phyloP scores from a whole-genome alignment of 352 stramenopile genomes.

The Globisporangium recalcitrans region DNA sequence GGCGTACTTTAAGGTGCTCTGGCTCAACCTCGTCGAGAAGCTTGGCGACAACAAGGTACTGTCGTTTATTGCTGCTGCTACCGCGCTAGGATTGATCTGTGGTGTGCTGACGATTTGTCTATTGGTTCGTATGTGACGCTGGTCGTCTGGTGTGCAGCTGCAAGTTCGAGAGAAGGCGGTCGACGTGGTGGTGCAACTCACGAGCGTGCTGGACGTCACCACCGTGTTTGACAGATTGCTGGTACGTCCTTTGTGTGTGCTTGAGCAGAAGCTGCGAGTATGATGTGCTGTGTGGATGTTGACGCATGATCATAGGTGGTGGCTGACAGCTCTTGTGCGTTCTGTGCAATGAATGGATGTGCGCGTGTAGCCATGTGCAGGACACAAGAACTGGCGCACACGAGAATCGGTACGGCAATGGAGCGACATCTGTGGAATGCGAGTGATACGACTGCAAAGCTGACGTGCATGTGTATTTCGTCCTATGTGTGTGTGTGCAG shows the following conservation, averaged over 20 bases:
- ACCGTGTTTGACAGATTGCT: slow-evolving; percentile 54
- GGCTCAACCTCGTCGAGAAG: slow-evolving; percentile 59
- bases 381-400: slow-evolving; percentile 84
- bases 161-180: slow-evolving; percentile 69
- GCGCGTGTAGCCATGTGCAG: slow-evolving; percentile 25
- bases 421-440: background rate
- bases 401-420: slow-evolving; percentile 56
- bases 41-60: slow-evolving; percentile 73
- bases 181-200: slow-evolving; percentile 60
- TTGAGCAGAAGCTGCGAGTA: slow-evolving; percentile 7
- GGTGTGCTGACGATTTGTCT: slow-evolving; percentile 5
- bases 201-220: slow-evolving; percentile 57
- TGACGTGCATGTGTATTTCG: background rate
- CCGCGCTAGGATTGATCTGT: background rate
- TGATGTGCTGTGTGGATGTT: background rate
- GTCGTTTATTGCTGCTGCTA: background rate
- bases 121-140: background rate
- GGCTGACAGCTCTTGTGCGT: background rate
- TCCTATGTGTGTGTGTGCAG: slow-evolving; percentile 15
- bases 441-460: background rate
- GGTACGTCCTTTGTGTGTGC: slow-evolving; percentile 15
- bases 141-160: slow-evolving; percentile 14
- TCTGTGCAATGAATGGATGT: background rate
- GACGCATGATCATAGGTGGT: background rate
- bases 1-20: slow-evolving; percentile 58